phyloP scores from a whole-genome alignment of 768 basidiomycete genomes.

The Termitomyces eurrhizus region DNA sequence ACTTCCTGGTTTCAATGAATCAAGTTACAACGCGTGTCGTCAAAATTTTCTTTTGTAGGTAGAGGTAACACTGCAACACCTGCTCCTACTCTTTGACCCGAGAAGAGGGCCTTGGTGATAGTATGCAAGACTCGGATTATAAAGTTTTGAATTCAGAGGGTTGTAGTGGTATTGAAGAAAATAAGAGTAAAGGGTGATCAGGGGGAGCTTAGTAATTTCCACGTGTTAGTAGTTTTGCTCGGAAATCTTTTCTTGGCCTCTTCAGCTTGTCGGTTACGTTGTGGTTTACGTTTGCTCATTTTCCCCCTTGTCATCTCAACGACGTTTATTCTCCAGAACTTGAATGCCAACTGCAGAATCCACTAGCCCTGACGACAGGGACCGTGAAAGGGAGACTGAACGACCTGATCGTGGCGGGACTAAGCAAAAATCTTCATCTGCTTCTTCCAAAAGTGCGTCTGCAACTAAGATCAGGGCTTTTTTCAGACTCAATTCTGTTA shows the following conservation, averaged over 20 bases:
- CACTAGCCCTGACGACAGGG: slow-evolving; percentile 18
- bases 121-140: background rate
- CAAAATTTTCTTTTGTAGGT: background rate
- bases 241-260: slow-evolving; percentile 29
- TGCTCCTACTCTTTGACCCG: background rate
- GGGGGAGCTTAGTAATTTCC: slow-evolving; percentile 29
- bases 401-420: slow-evolving; percentile 16
- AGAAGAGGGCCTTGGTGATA: background rate
- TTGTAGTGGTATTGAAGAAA: background rate
- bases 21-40: background rate
- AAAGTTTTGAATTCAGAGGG: background rate
- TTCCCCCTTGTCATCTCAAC: background rate
- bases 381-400: slow-evolving; percentile 19
- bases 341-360: slow-evolving; percentile 20
- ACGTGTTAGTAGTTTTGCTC: slow-evolving; percentile 37
- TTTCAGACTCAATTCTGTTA: slow-evolving; percentile 18
- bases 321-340: slow-evolving; percentile 2
- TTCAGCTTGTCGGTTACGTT: slow-evolving; percentile 8
- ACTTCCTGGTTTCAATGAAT: background rate
- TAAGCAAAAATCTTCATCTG: slow-evolving; percentile 17
- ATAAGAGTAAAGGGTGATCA: background rate
- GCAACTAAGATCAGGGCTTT: slow-evolving; percentile 5
- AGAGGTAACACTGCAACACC: background rate
- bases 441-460: slow-evolving; percentile 20
- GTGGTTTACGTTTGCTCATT: background rate